Evolutionary conservation across 78 protist genomes (phyloP).

Genomic region (Speleostelium caveatum): DNA sequence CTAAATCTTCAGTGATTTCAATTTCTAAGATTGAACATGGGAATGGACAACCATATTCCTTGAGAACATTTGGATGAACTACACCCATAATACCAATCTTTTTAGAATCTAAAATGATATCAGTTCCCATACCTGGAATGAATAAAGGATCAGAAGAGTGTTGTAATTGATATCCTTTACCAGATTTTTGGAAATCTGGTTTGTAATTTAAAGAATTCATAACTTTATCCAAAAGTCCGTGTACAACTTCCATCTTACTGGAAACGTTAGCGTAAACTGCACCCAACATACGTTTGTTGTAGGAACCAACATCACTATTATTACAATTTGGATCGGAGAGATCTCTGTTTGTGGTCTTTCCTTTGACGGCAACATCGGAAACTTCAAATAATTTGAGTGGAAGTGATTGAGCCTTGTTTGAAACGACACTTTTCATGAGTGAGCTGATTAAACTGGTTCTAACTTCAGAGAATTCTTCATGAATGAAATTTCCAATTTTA

Average conservation of each 20-base stretch:
- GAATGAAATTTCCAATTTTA: conserved; percentile 86
- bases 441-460: conserved; percentile 95
- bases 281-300: conserved; percentile 87
- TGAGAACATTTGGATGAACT: conserved; percentile 91
- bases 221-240: conserved; percentile 91
- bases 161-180: conserved; percentile 33
- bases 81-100: conserved; percentile 93
- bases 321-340: conserved; percentile 37
- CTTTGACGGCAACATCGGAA: conserved; percentile 88
- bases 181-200: conserved; percentile 2
- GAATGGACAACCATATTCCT: conserved; percentile 65
- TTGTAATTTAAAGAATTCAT: conserved; percentile 56
- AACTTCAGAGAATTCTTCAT: conserved; percentile 89
- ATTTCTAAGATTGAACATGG: conserved; percentile 81
- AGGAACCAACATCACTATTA: conserved; percentile 89
- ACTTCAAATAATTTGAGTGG: conserved; percentile 96
- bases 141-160: conserved; percentile 74
- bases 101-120: conserved; percentile 56
- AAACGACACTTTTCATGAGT: conserved; percentile 88
- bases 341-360: conserved; percentile 85
- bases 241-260: conserved; percentile 89
- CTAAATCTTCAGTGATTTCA: conserved; percentile 68
- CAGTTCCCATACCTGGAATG: conserved; percentile 85
- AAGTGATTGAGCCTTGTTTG: conserved; percentile 79
- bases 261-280: conserved; percentile 65